Evolutionary conservation across 2,329 filamentous ascomycete species (phyloP).

Genomic region (Fusarium sp.): DNA sequence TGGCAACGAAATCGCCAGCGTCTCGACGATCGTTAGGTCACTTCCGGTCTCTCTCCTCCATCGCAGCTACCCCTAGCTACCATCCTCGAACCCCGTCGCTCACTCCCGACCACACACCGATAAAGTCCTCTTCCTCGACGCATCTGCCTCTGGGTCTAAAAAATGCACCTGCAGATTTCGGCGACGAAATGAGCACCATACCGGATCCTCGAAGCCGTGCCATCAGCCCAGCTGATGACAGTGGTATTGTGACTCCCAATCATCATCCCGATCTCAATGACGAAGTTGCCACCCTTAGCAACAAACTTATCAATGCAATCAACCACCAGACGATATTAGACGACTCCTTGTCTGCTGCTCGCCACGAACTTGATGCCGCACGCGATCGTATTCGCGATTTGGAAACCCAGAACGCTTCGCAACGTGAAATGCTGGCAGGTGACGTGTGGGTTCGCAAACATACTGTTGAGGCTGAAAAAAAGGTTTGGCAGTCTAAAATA

Average conservation of each 20-base stretch:
- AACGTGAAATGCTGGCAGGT: slow-evolving; percentile 77
- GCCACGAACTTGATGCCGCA: slow-evolving; percentile 83
- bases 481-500: slow-evolving; percentile 66
- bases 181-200: slow-evolving; percentile 74
- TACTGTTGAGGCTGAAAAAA: slow-evolving; percentile 78
- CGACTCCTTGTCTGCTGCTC: slow-evolving; percentile 83
- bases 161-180: slow-evolving; percentile 57
- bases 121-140: slow-evolving; percentile 54
- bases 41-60: slow-evolving; percentile 64
- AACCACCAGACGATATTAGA: slow-evolving; percentile 95
- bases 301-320: slow-evolving; percentile 96
- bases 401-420: slow-evolving; percentile 72
- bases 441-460: slow-evolving; percentile 81
- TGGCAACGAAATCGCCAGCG: slow-evolving; percentile 42
- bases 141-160: slow-evolving; percentile 53
- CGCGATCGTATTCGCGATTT: slow-evolving; percentile 74
- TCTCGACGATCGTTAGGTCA: slow-evolving; percentile 58
- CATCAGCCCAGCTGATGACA: slow-evolving; percentile 58
- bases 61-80: slow-evolving; percentile 56
- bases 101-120: slow-evolving; percentile 52
- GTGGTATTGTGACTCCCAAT: slow-evolving; percentile 47
- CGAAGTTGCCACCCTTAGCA: slow-evolving; percentile 90
- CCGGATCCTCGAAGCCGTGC: slow-evolving; percentile 70
- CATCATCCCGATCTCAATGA: slow-evolving; percentile 68
- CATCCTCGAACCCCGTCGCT: slow-evolving; percentile 53